Percentiles rank a stretch among this genome's conserved stretches.
Evolutionary conservation across 176 grass and related monocot species (phyloP).

Genomic region (Carex scoparia): DNA sequence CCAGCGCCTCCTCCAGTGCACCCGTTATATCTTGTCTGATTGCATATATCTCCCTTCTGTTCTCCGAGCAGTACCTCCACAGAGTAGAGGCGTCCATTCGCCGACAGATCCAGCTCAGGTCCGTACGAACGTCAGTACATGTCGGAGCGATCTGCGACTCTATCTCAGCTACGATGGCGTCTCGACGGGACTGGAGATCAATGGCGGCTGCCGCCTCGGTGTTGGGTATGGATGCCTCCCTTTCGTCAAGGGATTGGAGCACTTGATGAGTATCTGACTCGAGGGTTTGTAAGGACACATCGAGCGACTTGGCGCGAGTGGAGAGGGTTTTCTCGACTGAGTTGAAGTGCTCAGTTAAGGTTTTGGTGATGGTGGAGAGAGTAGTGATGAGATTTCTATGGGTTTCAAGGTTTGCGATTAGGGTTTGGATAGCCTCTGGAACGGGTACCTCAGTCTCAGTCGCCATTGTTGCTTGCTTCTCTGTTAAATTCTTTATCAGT

Average conservation of each 20-base stretch:
- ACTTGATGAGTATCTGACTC: slow-evolving; percentile 37
- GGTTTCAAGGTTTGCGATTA: slow-evolving; percentile 54
- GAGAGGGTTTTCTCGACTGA: slow-evolving; percentile 55
- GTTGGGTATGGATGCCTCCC: slow-evolving; percentile 40
- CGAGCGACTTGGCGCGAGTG: slow-evolving; percentile 41
- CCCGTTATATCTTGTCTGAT: slow-evolving; percentile 38
- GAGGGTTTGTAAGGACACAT: slow-evolving; percentile 36
- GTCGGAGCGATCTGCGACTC: slow-evolving; percentile 30
- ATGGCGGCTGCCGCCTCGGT: slow-evolving; percentile 26
- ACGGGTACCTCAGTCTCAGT: slow-evolving; percentile 36
- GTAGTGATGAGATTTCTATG: slow-evolving; percentile 36
- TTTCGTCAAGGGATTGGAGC: slow-evolving; percentile 38
- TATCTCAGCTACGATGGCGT: slow-evolving; percentile 24
- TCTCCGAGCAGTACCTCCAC: slow-evolving; percentile 50
- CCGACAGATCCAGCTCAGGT: slow-evolving; percentile 67
- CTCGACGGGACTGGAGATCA: slow-evolving; percentile 31
- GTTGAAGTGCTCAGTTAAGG: slow-evolving; percentile 45
- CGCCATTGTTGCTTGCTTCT: slow-evolving; percentile 28
- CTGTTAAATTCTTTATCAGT: background rate
- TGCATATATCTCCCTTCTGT: slow-evolving; percentile 32
- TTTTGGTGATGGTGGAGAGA: slow-evolving; percentile 41
- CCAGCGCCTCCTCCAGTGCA: slow-evolving; percentile 46
- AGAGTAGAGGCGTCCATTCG: slow-evolving; percentile 61
- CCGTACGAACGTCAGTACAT: slow-evolving; percentile 31
- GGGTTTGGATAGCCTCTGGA: slow-evolving; percentile 33